Evolutionary conservation across 148 eudicot genomes (phyloP), one percentile per base, ranked within the genome.

Genomic region (Cornus controversa): DNA sequence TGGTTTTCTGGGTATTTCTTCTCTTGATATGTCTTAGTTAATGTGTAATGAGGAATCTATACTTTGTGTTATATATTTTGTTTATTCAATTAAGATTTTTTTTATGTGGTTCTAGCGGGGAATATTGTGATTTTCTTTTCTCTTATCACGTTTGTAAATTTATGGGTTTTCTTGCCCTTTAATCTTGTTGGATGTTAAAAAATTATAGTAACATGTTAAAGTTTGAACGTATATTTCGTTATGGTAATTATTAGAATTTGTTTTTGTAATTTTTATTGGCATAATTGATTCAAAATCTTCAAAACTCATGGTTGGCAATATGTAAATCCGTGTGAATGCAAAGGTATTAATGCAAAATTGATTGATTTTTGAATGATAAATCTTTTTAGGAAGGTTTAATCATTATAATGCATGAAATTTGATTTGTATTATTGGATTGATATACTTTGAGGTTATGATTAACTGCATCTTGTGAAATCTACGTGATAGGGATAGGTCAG

Each of bases 301-400:
- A 18, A 60, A n/a, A n/a, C n/a, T n/a, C n/a, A n/a, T n/a, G n/a
- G n/a, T n/a, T n/a, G n/a, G n/a, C n/a, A n/a, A n/a, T n/a, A n/a
- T n/a, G n/a, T n/a, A n/a, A n/a, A n/a, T n/a, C n/a, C n/a, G n/a
- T n/a, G n/a, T n/a, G n/a, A n/a, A n/a, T n/a, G n/a, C n/a, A n/a
- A n/a, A n/a, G n/a, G n/a, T n/a, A 24, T 23, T 7, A 69, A 40
- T n/a, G 26, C 14, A 40, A 40, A 8, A 23, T 75, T 64, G 70
- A 65, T 37, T 62, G 23, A n/a, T n/a, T n/a, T 65, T 47, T 27
- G 11, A 45, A 40, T 5, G 16, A 18, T 29, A 10, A 24, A 25
- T 64, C 25, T 65, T 75, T 40, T 20, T 64, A 65, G 31, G 77
- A 75, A 26, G 36, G 9, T 65, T 18, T 70, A 66, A 6, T 45